These are phyloP conservation scores for Epichloe uncinata DNA, from an alignment of 2,329 filamentous ascomycete genomes.

Conservation along the genomic window DNA sequence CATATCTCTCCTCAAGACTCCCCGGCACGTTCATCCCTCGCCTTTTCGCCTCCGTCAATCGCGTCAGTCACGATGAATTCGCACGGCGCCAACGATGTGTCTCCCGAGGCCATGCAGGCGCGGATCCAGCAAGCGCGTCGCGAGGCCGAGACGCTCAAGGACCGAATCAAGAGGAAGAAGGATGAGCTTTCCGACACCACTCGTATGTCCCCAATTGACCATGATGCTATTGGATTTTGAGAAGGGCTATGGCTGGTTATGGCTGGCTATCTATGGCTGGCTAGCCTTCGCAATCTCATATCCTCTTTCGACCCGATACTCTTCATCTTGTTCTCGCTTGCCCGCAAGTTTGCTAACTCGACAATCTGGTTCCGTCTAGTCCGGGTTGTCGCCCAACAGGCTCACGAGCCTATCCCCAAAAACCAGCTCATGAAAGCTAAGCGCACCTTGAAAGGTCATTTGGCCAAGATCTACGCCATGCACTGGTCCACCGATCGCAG, in stretches of 20 bases:
- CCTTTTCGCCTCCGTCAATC: slow-evolving; percentile 4
- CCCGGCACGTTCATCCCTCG: slow-evolving; percentile 2
- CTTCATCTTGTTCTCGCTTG: not conserved
- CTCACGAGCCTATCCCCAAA: slow-evolving; percentile 82
- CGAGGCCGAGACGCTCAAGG: slow-evolving; percentile 95
- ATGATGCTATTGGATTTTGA: not conserved
- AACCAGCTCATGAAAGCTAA: slow-evolving; percentile 94
- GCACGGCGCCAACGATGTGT: slow-evolving; percentile 48
- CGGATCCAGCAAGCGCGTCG: slow-evolving; percentile 84
- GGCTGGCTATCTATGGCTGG: no score
- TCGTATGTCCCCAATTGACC: slow-evolving; percentile 49
- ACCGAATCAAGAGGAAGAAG: slow-evolving; percentile 99
- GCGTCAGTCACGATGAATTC: slow-evolving; percentile 35
- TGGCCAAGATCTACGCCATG: slow-evolving; percentile 99
- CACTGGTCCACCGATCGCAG: slow-evolving; percentile 98
- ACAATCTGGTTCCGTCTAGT: slow-evolving; percentile 38
- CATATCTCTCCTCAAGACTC: slow-evolving; percentile 1
- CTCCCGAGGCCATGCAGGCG: slow-evolving; percentile 76
- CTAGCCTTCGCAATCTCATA: not conserved
- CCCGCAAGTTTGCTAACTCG: slow-evolving; percentile 12
- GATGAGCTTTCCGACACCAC: slow-evolving; percentile 97
- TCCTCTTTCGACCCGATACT: not conserved
- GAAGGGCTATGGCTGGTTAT: not conserved
- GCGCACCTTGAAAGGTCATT: slow-evolving; percentile 90
- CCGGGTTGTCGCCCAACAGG: slow-evolving; percentile 80